A percentile compares a stretch with the other conserved stretches of the same genome.
Conservation (phyloP, 768 basidiomycete species). For the Phaffia australis region DNA sequence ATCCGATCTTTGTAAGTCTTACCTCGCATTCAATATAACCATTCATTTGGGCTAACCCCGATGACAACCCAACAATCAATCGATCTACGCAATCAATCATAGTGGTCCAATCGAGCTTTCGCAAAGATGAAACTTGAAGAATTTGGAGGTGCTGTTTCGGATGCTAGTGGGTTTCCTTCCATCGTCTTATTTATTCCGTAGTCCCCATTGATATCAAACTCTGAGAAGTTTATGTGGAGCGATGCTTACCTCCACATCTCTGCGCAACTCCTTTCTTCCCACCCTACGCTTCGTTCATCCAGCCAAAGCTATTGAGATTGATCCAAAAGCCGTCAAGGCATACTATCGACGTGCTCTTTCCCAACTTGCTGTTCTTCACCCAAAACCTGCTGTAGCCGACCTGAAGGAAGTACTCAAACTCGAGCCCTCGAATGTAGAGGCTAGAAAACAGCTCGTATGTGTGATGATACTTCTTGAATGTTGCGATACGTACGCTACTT, state of each 20-base stretch:
- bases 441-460: slow-evolving; percentile 57
- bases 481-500: not conserved
- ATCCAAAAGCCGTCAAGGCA: slow-evolving; percentile 81
- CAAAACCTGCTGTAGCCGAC: slow-evolving; percentile 73
- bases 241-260: not conserved
- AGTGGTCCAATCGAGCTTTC: slow-evolving; percentile 47
- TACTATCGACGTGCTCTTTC: slow-evolving; percentile 78
- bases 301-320: slow-evolving; percentile 78
- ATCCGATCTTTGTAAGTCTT: slow-evolving; percentile 59
- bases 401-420: slow-evolving; percentile 71
- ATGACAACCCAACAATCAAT: not conserved
- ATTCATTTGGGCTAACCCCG: no score
- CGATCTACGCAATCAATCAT: not conserved
- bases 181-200: not conserved
- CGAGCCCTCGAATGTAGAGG: slow-evolving; percentile 75
- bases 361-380: slow-evolving; percentile 78
- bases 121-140: slow-evolving; percentile 84
- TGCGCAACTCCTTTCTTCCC: not conserved
- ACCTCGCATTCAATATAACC: not conserved
- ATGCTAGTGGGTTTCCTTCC: slow-evolving; percentile 56
- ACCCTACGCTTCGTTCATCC: slow-evolving; percentile 6
- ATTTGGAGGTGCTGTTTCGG: slow-evolving; percentile 78
- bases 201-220: not conserved
- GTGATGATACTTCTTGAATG: not conserved
- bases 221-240: not conserved